Evolutionary conservation across 2,329 filamentous ascomycete species (phyloP).

Genomic region (Colletotrichum shisoi): DNA sequence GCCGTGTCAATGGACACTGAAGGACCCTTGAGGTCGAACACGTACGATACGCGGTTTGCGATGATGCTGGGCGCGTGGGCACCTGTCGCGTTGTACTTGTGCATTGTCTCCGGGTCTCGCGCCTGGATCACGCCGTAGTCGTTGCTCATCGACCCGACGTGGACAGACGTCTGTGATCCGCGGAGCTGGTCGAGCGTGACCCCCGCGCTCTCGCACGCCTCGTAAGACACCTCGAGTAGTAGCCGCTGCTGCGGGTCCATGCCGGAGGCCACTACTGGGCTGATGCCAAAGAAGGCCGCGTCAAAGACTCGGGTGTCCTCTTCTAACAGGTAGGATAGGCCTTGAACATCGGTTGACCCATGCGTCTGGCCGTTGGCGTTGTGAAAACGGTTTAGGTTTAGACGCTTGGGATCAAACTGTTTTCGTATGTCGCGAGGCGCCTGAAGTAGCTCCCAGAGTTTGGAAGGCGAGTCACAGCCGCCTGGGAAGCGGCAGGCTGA

Average conservation of each 20-base stretch:
- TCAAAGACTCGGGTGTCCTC: conserved; percentile 43
- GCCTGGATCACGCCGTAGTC: conserved; percentile 6
- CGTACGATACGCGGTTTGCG: conserved; percentile 57
- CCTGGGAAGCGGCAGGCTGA: conserved; percentile 45
- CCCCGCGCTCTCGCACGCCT: conserved; percentile 46
- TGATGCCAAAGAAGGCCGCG: conserved; percentile 42
- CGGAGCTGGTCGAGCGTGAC: conserved; percentile 20
- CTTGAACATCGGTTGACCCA: conserved; percentile 6
- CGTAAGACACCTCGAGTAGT: conserved; percentile 44
- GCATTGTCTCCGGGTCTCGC: conserved; percentile 28
- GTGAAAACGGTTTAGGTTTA: conserved; percentile 41
- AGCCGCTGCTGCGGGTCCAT: conserved; percentile 46
- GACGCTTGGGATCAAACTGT: conserved; percentile 34
- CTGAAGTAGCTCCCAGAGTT: conserved; percentile 45
- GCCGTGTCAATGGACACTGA: conserved; percentile 61
- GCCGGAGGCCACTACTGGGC: conserved; percentile 42
- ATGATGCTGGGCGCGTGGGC: conserved; percentile 50
- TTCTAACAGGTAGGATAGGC: conserved; percentile 6
- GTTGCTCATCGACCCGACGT: conserved; percentile 3
- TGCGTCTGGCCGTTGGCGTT: conserved; percentile 34
- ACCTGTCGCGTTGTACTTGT: conserved; percentile 54
- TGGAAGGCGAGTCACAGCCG: conserved; percentile 41
- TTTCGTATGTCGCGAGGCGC: conserved; percentile 39
- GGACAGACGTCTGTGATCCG: conserved; percentile 21
- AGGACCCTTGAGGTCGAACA: conserved; percentile 56